Percentiles rank a stretch among this genome's conserved stretches.
phyloP scores from a whole-genome alignment of 345 rosid species.

The Gossypium rotundifolium region DNA sequence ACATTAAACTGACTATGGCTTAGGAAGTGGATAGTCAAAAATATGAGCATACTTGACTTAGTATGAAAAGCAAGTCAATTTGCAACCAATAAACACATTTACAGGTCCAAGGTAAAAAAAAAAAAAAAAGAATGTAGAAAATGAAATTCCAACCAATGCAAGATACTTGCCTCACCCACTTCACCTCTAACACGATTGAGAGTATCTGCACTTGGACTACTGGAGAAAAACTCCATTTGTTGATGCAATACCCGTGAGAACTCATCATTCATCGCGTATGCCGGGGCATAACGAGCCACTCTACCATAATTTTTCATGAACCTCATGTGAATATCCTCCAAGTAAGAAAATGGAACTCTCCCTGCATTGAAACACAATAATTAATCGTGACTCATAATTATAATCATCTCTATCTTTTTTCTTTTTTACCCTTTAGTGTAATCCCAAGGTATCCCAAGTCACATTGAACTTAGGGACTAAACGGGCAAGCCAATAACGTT shows the following conservation, averaged over 20 bases:
- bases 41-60: neutral
- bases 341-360: constrained; percentile 92
- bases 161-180: constrained; percentile 71
- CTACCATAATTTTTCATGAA: constrained; percentile 93
- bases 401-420: neutral
- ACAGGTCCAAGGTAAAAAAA: neutral
- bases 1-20: neutral
- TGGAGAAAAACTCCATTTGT: constrained; percentile 98
- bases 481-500: too few species aligned
- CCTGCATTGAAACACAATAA: constrained; percentile 34
- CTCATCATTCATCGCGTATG: constrained; percentile 97
- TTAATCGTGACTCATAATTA: neutral
- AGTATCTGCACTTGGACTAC: constrained; percentile 84
- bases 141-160: constrained; percentile 1
- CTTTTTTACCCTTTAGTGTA: too few species aligned
- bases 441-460: too few species aligned
- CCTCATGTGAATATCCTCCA: constrained; percentile 95
- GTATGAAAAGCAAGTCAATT: neutral
- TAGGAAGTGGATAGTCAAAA: neutral
- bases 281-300: constrained; percentile 80
- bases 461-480: too few species aligned
- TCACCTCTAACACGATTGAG: constrained; percentile 93
- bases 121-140: neutral
- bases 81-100: neutral
- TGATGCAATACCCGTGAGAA: constrained; percentile 97